Base-by-base conservation (phyloP, 2,329 filamentous ascomycete species). In the Dactylellina leptospora region DNA sequence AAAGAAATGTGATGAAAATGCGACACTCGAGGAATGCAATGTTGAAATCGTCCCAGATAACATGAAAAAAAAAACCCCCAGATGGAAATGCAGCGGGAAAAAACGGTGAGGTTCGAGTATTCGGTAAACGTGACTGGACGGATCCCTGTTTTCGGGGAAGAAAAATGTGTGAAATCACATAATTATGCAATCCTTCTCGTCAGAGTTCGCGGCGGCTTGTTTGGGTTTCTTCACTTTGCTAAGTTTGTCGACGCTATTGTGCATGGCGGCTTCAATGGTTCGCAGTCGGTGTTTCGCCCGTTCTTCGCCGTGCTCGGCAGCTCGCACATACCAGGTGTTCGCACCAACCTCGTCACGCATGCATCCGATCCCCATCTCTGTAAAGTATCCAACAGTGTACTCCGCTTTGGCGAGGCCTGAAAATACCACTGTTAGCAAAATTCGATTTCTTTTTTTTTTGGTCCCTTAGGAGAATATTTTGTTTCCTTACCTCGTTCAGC, bases 251-350 rank as follows among this genome's bases (percentile, higher is more conserved):
- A 73, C 62, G 42, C 81, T 82, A 2, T 86, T 87, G 3, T 85
- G 84, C 3, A 93, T 90, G 9, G 95, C 93, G 6, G 90, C 90
- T 73, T 90, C 87, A 73, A 99, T 99, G 40, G 92, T 91, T 18
- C 90, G 87, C 58, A 99, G 84, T 23, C 95, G 87, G 77, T 95
- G 90, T 79, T 90, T 93, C 54, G 95, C 95, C 66, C 92, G 87
- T 77, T 95, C 91, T 77, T 97, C 93, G 48, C 93, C 95, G 53
- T 91, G 87, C 75, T 96, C 93, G 13, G 95, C 93, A 3, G 95
- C 95, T 80, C 91, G 91, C 76, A 99, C 93, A 79, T 99, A 99
- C 93, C 93, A 97, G 28, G 96, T 91, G 78, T 99, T 99, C 76
- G 95, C 93, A 80, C 97, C 93, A 44, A 99, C 85, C n/a, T 93